Percentiles rank a stretch among this genome's conserved stretches.
Conservation (phyloP, 257 asterid species). For the Solanum appendiculatum region DNA sequence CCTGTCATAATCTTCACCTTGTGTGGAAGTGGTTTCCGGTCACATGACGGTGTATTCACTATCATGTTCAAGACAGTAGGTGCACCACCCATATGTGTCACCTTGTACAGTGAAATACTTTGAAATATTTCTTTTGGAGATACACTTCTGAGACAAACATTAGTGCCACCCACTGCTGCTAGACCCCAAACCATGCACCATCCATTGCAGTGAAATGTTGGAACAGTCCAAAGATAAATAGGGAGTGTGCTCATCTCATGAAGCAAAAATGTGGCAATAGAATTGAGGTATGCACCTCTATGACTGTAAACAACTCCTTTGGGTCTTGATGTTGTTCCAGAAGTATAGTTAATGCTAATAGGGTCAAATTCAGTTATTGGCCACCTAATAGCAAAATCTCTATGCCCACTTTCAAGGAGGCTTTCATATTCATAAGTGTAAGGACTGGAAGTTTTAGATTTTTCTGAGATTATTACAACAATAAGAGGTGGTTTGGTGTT, state of each 20-base stretch:
- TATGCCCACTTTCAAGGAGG: slow-evolving; percentile 9
- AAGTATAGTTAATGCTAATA: no score
- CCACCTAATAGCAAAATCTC: slow-evolving; percentile 12
- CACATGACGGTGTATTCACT: neutral
- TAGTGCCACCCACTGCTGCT: slow-evolving; percentile 30
- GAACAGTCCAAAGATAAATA: slow-evolving; percentile 24
- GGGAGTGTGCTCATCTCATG: slow-evolving; percentile 18
- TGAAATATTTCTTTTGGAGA: slow-evolving; percentile 9
- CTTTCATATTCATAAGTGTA: slow-evolving; percentile 11
- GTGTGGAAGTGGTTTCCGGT: neutral
- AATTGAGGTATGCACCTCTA: slow-evolving; percentile 31
- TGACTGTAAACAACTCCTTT: slow-evolving; percentile 28
- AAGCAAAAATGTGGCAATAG: slow-evolving; percentile 15
- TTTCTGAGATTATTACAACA: slow-evolving; percentile 8
- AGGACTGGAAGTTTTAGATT: neutral
- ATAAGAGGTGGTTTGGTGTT: neutral
- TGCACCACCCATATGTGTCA: neutral
- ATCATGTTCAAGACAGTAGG: neutral
- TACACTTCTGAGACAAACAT: slow-evolving; percentile 17
- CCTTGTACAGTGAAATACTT: neutral
- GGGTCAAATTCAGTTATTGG: slow-evolving; percentile 23
- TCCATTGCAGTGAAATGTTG: slow-evolving; percentile 31
- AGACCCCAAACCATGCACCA: slow-evolving; percentile 26
- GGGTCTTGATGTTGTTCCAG: slow-evolving; percentile 26
- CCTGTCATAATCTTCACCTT: neutral